phyloP scores from a whole-genome alignment of 2,329 filamentous ascomycete genomes.

The Trichoderma cornu-damae region DNA sequence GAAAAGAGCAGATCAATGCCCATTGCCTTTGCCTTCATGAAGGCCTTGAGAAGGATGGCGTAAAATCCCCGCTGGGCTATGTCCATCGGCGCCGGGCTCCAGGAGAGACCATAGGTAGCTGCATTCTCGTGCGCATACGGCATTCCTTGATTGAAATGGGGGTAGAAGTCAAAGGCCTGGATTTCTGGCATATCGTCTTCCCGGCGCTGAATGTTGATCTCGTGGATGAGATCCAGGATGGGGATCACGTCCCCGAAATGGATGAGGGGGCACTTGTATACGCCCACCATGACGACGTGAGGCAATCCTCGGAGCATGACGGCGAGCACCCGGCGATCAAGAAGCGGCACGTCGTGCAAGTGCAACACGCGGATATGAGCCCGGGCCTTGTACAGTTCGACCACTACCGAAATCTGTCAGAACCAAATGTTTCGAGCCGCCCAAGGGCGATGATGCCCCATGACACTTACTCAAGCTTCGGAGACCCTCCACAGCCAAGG shows the following conservation, averaged over 20 bases:
- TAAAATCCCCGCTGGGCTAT: constrained; percentile 33
- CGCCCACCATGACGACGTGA: constrained; percentile 31
- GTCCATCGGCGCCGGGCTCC: constrained; percentile 25
- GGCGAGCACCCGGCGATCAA: constrained; percentile 34
- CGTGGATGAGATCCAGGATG: constrained; percentile 34
- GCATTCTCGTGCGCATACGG: constrained; percentile 18
- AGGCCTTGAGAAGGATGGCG: constrained; percentile 32
- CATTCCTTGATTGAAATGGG: constrained; percentile 30
- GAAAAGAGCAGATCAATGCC: constrained; percentile 30
- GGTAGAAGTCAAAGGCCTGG: constrained; percentile 33
- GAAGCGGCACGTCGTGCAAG: constrained; percentile 28
- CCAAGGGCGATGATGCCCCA: not conserved
- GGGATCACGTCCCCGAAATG: constrained; percentile 34
- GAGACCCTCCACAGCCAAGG: constrained; percentile 18
- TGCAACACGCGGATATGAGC: constrained; percentile 27
- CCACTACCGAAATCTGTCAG: constrained; percentile 24
- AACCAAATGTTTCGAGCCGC: not conserved
- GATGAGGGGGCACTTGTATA: constrained; percentile 36
- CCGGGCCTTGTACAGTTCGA: constrained; percentile 21
- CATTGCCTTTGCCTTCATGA: constrained; percentile 32
- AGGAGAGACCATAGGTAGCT: constrained; percentile 30
- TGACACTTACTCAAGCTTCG: constrained; percentile 26
- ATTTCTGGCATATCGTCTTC: constrained; percentile 20
- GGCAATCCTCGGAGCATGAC: constrained; percentile 33
- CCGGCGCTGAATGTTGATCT: constrained; percentile 30